A percentile compares a stretch with the other conserved stretches of the same genome.
Conservation (phyloP, 768 basidiomycete genomes). For the Naganishia vaughanmartiniae region DNA sequence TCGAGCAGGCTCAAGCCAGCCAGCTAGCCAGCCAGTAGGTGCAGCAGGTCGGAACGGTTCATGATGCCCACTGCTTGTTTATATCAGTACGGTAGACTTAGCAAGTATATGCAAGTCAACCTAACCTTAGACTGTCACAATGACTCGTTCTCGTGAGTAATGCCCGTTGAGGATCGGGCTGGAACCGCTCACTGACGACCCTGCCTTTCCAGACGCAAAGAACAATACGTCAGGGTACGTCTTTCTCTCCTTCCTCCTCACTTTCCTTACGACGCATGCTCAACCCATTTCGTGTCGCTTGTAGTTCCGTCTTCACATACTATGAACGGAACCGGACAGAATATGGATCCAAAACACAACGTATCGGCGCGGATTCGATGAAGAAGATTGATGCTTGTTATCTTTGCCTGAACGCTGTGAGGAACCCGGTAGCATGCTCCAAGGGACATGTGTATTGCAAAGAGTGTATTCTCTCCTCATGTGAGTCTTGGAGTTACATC, state of each 20-base stretch:
- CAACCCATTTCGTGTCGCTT: neutral
- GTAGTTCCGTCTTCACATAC: conserved; percentile 31
- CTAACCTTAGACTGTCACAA: too few relatives aligned
- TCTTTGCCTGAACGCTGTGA: conserved; percentile 76
- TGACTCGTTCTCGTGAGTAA: conserved; percentile 24
- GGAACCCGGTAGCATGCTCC: conserved; percentile 76
- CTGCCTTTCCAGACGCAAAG: conserved; percentile 32
- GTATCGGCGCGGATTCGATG: conserved; percentile 85
- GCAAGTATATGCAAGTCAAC: too few relatives aligned
- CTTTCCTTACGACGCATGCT: too few relatives aligned
- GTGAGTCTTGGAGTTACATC: neutral
- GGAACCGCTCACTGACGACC: conserved; percentile 28
- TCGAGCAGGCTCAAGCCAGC: neutral
- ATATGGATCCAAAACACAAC: conserved; percentile 39
- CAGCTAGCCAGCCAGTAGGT: too few relatives aligned
- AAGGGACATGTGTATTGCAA: conserved; percentile 94
- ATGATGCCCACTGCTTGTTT: too few relatives aligned
- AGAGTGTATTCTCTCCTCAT: conserved; percentile 84
- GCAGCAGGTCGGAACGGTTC: neutral
- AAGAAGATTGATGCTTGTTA: conserved; percentile 86
- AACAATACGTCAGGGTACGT: conserved; percentile 31
- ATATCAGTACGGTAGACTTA: too few relatives aligned
- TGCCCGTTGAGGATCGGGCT: conserved; percentile 14
- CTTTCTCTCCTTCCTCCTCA: too few relatives aligned
- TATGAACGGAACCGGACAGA: conserved; percentile 45